Conservation (phyloP, 2,329 filamentous ascomycete species). For the Thielaviopsis ethacetica region DNA sequence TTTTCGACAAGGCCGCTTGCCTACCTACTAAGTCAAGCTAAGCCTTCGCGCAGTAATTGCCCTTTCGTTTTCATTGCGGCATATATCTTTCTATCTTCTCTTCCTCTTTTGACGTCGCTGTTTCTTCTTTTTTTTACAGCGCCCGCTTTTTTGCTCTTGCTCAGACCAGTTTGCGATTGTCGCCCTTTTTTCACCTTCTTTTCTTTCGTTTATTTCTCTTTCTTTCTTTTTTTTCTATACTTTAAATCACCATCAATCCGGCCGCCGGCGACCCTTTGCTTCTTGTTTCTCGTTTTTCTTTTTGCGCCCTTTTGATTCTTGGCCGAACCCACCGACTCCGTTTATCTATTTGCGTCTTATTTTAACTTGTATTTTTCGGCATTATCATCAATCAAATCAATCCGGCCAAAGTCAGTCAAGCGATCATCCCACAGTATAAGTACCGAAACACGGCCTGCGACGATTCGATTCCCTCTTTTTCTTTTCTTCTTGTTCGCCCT, state of each 20-base stretch:
- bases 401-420: background rate
- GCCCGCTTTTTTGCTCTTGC: background rate
- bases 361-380: background rate
- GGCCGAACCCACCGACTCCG: background rate
- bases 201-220: background rate
- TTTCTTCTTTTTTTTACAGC: too few species aligned
- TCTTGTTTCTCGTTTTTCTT: background rate
- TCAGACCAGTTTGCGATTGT: background rate
- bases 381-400: background rate
- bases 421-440: background rate
- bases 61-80: background rate
- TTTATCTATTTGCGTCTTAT: background rate
- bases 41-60: background rate
- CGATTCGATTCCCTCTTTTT: background rate
- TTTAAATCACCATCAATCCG: background rate
- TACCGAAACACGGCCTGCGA: background rate
- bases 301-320: background rate
- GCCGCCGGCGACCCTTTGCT: conserved; percentile 9
- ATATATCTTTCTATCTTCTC: too few species aligned
- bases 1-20: background rate
- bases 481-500: background rate
- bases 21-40: background rate
- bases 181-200: background rate
- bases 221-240: background rate
- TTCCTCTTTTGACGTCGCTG: too few species aligned